A percentile compares a stretch with the other conserved stretches of the same genome.
phyloP scores from a whole-genome alignment of 2,329 filamentous ascomycete species.

The Penicillium hordei region DNA sequence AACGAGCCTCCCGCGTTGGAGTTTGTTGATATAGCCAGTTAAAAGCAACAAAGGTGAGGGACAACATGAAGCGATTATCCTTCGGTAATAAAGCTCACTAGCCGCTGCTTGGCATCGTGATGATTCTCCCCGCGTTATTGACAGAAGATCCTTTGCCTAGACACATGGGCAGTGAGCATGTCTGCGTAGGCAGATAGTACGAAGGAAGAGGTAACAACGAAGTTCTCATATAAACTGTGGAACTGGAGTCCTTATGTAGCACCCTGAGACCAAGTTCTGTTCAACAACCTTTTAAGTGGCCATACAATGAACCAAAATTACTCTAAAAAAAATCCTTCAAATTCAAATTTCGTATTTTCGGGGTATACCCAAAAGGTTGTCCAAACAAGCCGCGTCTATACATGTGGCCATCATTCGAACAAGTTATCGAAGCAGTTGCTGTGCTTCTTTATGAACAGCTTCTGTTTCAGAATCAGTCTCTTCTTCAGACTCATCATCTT shows the following conservation, averaged over 20 bases:
- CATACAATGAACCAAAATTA: background rate
- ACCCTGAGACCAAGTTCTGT: background rate
- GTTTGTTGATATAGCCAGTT: constrained; percentile 1
- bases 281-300: background rate
- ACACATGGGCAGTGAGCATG: background rate
- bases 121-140: background rate
- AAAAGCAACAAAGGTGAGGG: background rate
- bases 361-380: background rate
- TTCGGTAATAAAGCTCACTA: constrained; percentile 6
- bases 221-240: background rate
- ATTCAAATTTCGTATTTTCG: background rate
- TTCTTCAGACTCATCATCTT: constrained; percentile 42
- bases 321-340: background rate
- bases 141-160: background rate
- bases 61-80: background rate
- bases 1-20: background rate
- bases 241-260: background rate
- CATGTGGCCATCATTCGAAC: background rate
- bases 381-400: constrained; percentile 5
- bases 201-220: background rate
- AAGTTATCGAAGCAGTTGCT: constrained; percentile 17
- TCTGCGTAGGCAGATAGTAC: background rate
- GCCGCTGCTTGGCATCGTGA: background rate
- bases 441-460: constrained; percentile 21
- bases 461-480: constrained; percentile 37